phyloP scores from a whole-genome alignment of 2,329 filamentous ascomycete species.

The Periconia macrospinosa region DNA sequence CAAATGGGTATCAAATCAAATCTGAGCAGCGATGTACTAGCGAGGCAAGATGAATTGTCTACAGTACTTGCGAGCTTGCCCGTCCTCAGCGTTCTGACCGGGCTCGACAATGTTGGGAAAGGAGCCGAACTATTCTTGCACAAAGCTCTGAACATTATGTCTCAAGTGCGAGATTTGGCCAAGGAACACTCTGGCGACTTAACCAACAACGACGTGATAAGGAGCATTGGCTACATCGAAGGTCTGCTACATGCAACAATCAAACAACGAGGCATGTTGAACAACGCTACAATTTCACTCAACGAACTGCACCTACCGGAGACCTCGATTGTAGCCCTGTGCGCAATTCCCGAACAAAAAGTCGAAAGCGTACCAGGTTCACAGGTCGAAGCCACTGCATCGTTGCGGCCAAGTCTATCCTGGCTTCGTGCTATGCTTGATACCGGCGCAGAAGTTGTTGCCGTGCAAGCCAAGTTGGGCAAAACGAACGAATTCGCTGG shows the following conservation, averaged over 20 bases:
- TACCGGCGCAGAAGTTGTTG: constrained; percentile 63
- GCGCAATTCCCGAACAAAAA: constrained; percentile 12
- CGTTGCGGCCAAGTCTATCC: constrained; percentile 24
- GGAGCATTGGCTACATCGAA: constrained; percentile 85
- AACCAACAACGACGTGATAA: constrained; percentile 74
- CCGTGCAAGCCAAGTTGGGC: constrained; percentile 69
- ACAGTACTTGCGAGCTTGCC: constrained; percentile 64
- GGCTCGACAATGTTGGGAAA: constrained; percentile 5
- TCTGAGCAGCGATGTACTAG: constrained; percentile 71
- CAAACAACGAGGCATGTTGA: constrained; percentile 57
- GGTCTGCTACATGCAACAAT: constrained; percentile 72
- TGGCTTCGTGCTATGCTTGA: constrained; percentile 74
- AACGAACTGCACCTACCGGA: constrained; percentile 44
- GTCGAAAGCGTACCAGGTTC: constrained; percentile 19
- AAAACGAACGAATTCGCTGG: constrained; percentile 36
- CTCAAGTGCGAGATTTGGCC: constrained; percentile 66
- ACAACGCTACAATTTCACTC: constrained; percentile 31
- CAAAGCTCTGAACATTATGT: constrained; percentile 73
- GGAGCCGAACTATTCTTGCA: constrained; percentile 75
- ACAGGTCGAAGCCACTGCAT: constrained; percentile 10
- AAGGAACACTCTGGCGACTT: constrained; percentile 83
- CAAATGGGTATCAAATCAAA: constrained; percentile 91
- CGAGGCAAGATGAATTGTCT: constrained; percentile 71
- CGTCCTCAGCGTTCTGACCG: constrained; percentile 1
- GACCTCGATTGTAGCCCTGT: constrained; percentile 34